These are phyloP conservation scores for Rhizopogon sp. DNA, from an alignment of 768 basidiomycete species.

Conservation along the genomic window DNA sequence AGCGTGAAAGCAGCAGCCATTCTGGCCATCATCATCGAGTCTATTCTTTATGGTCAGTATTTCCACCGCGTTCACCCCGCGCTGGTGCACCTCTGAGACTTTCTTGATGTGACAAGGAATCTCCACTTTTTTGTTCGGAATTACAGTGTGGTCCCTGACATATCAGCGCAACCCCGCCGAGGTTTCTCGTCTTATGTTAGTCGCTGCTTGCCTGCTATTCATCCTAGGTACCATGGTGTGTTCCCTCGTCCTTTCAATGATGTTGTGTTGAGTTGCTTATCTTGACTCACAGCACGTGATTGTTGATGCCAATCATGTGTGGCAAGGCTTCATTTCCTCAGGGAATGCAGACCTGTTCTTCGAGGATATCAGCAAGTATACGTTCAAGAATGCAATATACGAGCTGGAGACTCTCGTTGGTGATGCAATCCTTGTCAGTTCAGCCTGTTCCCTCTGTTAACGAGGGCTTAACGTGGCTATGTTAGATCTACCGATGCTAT, in stretches of 20 bases:
- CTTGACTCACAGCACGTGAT: slow-evolving; percentile 2
- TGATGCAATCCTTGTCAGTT: slow-evolving; percentile 12
- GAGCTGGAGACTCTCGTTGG: slow-evolving; percentile 1
- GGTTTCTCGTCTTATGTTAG: neutral
- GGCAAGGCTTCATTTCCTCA: neutral
- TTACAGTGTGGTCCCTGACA: neutral
- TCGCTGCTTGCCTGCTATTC: slow-evolving; percentile 1
- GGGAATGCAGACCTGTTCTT: neutral
- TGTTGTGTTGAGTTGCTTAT: neutral
- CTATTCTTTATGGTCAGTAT: no score
- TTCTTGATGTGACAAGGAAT: no score
- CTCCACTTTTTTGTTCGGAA: no score
- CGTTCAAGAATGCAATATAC: slow-evolving; percentile 8
- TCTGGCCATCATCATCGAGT: no score
- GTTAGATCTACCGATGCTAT: slow-evolving; percentile 8
- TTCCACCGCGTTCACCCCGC: no score
- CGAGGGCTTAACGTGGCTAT: neutral
- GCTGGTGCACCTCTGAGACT: no score
- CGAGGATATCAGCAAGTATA: neutral
- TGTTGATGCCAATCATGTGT: neutral
- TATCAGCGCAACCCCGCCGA: neutral
- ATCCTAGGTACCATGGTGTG: slow-evolving; percentile 2
- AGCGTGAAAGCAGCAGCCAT: no score
- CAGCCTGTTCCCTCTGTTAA: neutral
- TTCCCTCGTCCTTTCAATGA: neutral